These are phyloP conservation scores for Lactarius indigo DNA, from an alignment of 768 basidiomycete species.

Conservation along the genomic window DNA sequence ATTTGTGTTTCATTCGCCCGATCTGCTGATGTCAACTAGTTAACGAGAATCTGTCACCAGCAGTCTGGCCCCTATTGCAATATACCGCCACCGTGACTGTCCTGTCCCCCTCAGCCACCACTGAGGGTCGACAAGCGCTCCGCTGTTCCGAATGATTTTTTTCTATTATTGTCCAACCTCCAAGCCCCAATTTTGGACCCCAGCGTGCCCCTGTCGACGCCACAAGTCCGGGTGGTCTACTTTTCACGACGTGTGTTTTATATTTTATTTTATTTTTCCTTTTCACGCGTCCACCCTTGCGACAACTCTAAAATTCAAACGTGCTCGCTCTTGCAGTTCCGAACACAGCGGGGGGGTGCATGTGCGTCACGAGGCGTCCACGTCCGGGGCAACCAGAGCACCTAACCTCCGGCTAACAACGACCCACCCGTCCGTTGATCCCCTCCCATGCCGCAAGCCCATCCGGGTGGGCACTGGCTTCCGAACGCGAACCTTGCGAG, in stretches of 20 bases:
- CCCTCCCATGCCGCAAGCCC: not conserved
- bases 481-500: too few species aligned
- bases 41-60: not conserved
- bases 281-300: not conserved
- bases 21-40: not conserved
- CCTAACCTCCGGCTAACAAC: not conserved
- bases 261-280: not conserved
- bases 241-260: not conserved
- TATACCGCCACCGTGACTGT: not conserved
- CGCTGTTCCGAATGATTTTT: not conserved
- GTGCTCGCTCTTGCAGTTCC: not conserved
- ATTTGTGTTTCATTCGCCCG: not conserved
- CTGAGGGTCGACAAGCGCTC: not conserved
- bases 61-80: not conserved
- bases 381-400: not conserved
- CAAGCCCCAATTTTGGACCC: not conserved
- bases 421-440: not conserved
- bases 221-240: not conserved
- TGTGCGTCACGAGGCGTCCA: not conserved
- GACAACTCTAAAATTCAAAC: not conserved
- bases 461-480: not conserved
- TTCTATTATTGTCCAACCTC: not conserved
- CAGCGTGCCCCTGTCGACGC: not conserved
- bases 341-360: not conserved
- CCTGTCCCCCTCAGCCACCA: conserved; percentile 1